These are phyloP conservation scores for Bocquillonia castaneifolia DNA, from an alignment of 441 rosid genomes.

Conservation along the genomic window DNA sequence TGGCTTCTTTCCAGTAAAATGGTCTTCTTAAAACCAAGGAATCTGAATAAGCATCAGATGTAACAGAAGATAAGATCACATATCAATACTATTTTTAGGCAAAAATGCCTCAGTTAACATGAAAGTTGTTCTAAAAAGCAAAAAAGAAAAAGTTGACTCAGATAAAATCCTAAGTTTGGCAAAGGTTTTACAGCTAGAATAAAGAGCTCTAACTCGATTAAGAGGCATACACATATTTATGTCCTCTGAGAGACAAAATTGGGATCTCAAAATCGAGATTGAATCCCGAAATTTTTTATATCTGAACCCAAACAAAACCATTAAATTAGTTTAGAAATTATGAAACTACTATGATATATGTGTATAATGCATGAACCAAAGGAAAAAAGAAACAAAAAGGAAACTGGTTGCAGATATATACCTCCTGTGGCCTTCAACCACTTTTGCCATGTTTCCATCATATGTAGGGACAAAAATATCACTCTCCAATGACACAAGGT, in stretches of 20 bases:
- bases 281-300: constrained; percentile 22
- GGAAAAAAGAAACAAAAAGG: neutral
- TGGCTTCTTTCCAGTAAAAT: constrained; percentile 61
- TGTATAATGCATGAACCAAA: neutral
- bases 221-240: constrained; percentile 18
- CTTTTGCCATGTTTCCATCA: constrained; percentile 97
- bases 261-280: constrained; percentile 16
- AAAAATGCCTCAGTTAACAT: too few species aligned
- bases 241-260: constrained; percentile 7
- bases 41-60: constrained; percentile 39
- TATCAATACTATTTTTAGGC: neutral
- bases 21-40: constrained; percentile 78
- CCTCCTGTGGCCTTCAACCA: constrained; percentile 98
- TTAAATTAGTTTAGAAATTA: constrained; percentile 8
- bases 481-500: constrained; percentile 85
- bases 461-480: constrained; percentile 87
- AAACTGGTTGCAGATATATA: constrained; percentile 20
- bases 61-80: neutral
- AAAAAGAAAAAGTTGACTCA: neutral
- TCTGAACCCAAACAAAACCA: constrained; percentile 17
- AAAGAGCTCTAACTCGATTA: constrained; percentile 12
- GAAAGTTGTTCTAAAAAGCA: neutral
- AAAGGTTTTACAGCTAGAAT: constrained; percentile 10
- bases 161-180: neutral
- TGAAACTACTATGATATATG: neutral